Base-by-base conservation (phyloP, 176 grass and related monocot species). In the Oryza glaberrima region DNA sequence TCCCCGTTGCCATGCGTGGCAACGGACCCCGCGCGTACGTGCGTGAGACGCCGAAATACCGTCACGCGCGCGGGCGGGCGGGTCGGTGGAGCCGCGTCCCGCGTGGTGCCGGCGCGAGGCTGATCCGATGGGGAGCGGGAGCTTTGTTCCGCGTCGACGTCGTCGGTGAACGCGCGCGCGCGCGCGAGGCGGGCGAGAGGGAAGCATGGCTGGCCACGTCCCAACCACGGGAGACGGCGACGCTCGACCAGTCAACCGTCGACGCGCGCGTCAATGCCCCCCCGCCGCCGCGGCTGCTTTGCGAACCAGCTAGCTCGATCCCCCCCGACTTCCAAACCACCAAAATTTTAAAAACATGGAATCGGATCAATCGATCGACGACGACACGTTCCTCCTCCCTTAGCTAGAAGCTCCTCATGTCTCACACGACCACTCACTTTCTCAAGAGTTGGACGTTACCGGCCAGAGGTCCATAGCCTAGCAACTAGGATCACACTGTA, bases 201-300 rank as follows among this genome's bases (percentile, higher is more conserved):
- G 56, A 61, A 22, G 11, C 56, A 58, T n/a, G 19, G 54, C 1
- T 20, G 52, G 54, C 1, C 20, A 10, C 58, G 20, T 60, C 58
- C 20, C 58, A 23, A 23, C 58, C 20, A 20, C 51, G 56, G 56
- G 19, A 7, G 58, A 84, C 63, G 45, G 48, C 44, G 82, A 84
- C 45, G 11, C 43, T 6, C 60, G 23, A 54, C 72, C 45, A 58
- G 72, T n/a, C 17, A 58, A 58, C 72, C 65, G 65, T 67, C 58
- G 8, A 7, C 56, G 19, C 49, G 56, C 56, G 56, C 20, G 58
- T 63, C 58, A 23, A 63, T 63, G 58, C 58, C 58, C 20, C 9
- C 58, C 20, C 20, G 16, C 52, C 51, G 16, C 51, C 15, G 19
- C 56, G 6, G 58, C 7, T 5, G 20, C 81, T 65, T 12, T 19